Evolutionary conservation across 164 flowering plant genomes (phyloP).

Genomic region (Umbellularia californica): DNA sequence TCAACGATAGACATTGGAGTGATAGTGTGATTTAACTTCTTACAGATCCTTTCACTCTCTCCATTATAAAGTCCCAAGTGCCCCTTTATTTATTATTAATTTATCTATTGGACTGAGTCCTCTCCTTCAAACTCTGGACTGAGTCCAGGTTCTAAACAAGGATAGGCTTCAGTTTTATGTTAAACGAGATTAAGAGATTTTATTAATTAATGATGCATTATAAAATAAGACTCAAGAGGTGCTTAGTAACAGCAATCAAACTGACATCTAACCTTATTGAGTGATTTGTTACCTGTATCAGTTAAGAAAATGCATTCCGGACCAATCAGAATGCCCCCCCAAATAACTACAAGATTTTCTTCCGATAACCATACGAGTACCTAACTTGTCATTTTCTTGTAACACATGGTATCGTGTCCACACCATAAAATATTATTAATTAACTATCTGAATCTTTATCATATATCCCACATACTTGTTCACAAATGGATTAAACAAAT

Average conservation of each 20-base stretch:
- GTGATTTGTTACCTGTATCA: conserved; percentile 7
- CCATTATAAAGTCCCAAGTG: too few species aligned
- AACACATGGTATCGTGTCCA: not conserved
- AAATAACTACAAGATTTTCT: not conserved
- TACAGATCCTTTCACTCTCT: too few species aligned
- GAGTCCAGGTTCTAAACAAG: too few species aligned
- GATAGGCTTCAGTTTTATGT: too few species aligned
- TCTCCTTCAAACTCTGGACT: too few species aligned
- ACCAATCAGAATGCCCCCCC: not conserved
- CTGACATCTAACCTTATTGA: conserved; percentile 2
- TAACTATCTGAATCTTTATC: not conserved
- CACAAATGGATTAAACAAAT: not conserved
- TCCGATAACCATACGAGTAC: not conserved
- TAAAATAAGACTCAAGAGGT: not conserved
- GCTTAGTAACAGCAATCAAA: not conserved
- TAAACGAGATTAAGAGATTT: too few species aligned
- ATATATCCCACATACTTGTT: not conserved
- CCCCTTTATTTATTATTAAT: too few species aligned
- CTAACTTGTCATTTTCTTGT: conserved; percentile 9
- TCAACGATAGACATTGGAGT: too few species aligned
- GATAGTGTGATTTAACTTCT: too few species aligned
- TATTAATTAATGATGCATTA: too few species aligned
- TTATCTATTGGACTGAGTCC: too few species aligned
- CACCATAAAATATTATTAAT: conserved; percentile 1
- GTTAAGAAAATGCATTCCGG: not conserved